A percentile compares a stretch with the other conserved stretches of the same genome.
Evolutionary conservation across 2,329 filamentous ascomycete genomes (phyloP).

Genomic region (Penicillium rolfsii): DNA sequence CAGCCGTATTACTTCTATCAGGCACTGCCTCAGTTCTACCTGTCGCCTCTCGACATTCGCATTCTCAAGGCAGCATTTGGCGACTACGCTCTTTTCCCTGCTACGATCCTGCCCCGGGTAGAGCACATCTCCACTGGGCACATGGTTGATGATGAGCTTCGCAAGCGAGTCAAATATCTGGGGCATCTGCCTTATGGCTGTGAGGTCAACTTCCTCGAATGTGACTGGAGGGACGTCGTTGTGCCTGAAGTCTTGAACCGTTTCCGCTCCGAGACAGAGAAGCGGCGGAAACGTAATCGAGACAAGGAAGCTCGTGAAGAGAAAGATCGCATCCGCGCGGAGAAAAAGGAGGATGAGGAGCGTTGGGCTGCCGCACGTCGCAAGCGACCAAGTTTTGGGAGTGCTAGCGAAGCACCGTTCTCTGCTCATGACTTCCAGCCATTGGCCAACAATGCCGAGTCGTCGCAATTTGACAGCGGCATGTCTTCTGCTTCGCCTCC

Average conservation of each 20-base stretch:
- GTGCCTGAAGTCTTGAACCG: conserved; percentile 71
- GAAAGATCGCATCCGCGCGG: conserved; percentile 78
- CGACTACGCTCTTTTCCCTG: conserved; percentile 78
- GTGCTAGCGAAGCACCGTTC: conserved; percentile 51
- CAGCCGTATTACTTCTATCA: conserved; percentile 82
- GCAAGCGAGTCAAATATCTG: conserved; percentile 84
- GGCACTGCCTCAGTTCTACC: conserved; percentile 81
- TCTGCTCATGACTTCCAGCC: conserved; percentile 68
- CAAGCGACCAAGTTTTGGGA: conserved; percentile 56
- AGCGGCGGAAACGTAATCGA: conserved; percentile 72
- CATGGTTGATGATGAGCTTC: conserved; percentile 80
- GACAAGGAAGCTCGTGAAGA: conserved; percentile 88
- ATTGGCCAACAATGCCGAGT: conserved; percentile 48
- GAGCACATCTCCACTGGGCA: conserved; percentile 89
- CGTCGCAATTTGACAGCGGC: conserved; percentile 34
- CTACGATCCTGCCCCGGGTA: conserved; percentile 81
- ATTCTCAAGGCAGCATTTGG: conserved; percentile 90
- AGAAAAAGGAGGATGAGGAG: conserved; percentile 74
- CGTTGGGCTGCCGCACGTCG: conserved; percentile 70
- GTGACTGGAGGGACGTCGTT: conserved; percentile 92
- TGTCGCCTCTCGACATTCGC: conserved; percentile 87
- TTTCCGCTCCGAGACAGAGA: conserved; percentile 77
- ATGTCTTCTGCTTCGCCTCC: conserved; percentile 49
- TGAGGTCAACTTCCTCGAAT: conserved; percentile 87
- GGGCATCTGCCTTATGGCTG: conserved; percentile 87